Evolutionary conservation across 225 moss, liverwort and hornwort species (phyloP).

Genomic region (Climacium dendroides): DNA sequence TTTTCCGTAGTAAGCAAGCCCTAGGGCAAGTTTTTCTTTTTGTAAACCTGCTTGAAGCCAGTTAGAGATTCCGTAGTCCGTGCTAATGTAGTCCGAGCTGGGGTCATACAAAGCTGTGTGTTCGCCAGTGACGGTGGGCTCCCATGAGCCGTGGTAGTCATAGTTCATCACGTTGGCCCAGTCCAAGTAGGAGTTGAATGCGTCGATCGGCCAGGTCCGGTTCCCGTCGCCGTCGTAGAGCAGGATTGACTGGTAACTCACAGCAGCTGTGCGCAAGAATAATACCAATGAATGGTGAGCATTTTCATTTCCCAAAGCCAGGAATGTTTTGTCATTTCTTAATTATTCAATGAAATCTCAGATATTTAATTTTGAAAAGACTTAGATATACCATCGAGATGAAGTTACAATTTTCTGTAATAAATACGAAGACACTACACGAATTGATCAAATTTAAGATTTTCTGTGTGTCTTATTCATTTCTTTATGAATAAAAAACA

Average conservation of each 20-base stretch:
- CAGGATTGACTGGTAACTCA: slow-evolving; percentile 25
- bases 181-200: slow-evolving; percentile 50
- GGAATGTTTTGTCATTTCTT: no score
- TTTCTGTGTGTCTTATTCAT: no score
- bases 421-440: no score
- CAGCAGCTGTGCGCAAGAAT: slow-evolving; percentile 9
- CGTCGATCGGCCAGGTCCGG: slow-evolving; percentile 39
- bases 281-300: neutral
- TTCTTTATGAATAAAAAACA: no score
- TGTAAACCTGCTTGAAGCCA: slow-evolving; percentile 61
- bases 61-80: slow-evolving; percentile 48
- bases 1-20: slow-evolving; percentile 56
- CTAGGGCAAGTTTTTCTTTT: slow-evolving; percentile 32
- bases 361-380: no score
- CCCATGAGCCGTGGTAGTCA: slow-evolving; percentile 53
- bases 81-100: slow-evolving; percentile 7
- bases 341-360: no score
- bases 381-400: no score
- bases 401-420: no score
- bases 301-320: neutral
- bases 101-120: slow-evolving; percentile 61
- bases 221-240: slow-evolving; percentile 15
- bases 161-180: slow-evolving; percentile 44
- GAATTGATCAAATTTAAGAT: no score
- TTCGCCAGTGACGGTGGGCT: slow-evolving; percentile 34